Evolutionary conservation across 768 basidiomycete species (phyloP), one percentile per base, ranked within the genome.

Genomic region (Lactarius quietus): DNA sequence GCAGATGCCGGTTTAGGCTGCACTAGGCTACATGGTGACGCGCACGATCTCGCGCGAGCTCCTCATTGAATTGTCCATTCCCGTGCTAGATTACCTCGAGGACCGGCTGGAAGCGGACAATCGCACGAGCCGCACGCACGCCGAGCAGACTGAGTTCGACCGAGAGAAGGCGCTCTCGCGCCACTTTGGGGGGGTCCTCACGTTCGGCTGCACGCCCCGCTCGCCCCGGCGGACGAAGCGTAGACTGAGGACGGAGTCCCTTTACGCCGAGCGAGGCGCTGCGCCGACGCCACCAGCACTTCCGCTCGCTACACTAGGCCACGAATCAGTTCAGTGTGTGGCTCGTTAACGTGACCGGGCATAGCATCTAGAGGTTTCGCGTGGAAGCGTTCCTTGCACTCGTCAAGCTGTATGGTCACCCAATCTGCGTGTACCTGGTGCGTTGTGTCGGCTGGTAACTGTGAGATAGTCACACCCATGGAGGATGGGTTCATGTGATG

Each of bases 1-100:
- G 8, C 58, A 97, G 96, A 95, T 99, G 31, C 97, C 96, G 57
- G 97, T 99, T 5, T 99, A 97, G 97, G 97, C 96, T 31, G 97
- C 98, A 36, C 82, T 99, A 66, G 95, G 98, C 78, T 99, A 98
- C 76, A 98, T 96, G 23, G 84, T 95, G 66, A 98, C 95, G 28
- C 86, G 84, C 63, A 87, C 89, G 33, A 96, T 99, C 75, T 84
- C 90, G 69, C 91, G 97, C 70, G 97, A 99, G 77, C 83, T 98
- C 17, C 84, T 98, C 69, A 92, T 90, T 73, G 98, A 99, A 74
- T 87, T 99, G 3, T 98, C 97, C 64, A 96, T 95, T 73, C 88
- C 98, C 39, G 97, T 96, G 2, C 93, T 95, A 10, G 96, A 99
- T 74, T 99, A 96, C 76, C 85, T 96, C 68, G 93, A 96, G 69